Evolutionary conservation across 2,329 filamentous ascomycete species (phyloP), one percentile per base, ranked within the genome.

Genomic region (Nothomitra cinnamomea): DNA sequence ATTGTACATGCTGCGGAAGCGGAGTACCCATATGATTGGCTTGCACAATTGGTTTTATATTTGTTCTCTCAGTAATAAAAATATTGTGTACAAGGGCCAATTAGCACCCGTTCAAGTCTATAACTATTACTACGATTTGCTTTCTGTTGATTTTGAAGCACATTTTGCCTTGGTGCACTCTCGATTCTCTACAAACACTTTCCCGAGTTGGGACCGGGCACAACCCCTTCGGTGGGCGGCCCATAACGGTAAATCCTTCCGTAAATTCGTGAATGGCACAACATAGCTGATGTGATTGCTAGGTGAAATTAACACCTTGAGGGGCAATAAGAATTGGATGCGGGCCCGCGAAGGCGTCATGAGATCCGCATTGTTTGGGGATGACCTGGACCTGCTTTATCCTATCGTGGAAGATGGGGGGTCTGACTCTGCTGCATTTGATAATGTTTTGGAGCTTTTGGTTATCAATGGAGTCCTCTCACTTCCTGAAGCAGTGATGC

Each of bases 291-390:
- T 58, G 40, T 48, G 55, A 56, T 51, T 51, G 51, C 28, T 57
- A 77, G 74, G 74, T 75, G 90, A 96, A 72, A 96, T 96, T 66
- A 96, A 96, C 70, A 96, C 90, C 1, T 74, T 96, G 57, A 85
- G 90, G 66, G 90, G 90, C 57, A 96, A 96, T 75, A 96, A 96
- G 77, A 96, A 96, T 72, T 96, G 90, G 90, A 96, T 96, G 90
- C 84, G 89, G 61, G 90, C 90, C 57, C 83, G 90, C 64, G 90
- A 96, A 72, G 90, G 90, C 69, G 82, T 95, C 59, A 85, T 96
- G 78, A 85, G 87, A 66, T 96, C 90, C 1, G 82, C 89, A 59
- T 75, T 94, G 53, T 96, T 96, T 66, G 87, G 87, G 58, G 87
- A 94, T 25, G 89, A 95, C 63, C 80, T 96, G 15, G 88, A 95